A percentile compares a stretch with the other conserved stretches of the same genome.
Conservation (phyloP, 2,329 filamentous ascomycete genomes). For the Sporothrix luriei region DNA sequence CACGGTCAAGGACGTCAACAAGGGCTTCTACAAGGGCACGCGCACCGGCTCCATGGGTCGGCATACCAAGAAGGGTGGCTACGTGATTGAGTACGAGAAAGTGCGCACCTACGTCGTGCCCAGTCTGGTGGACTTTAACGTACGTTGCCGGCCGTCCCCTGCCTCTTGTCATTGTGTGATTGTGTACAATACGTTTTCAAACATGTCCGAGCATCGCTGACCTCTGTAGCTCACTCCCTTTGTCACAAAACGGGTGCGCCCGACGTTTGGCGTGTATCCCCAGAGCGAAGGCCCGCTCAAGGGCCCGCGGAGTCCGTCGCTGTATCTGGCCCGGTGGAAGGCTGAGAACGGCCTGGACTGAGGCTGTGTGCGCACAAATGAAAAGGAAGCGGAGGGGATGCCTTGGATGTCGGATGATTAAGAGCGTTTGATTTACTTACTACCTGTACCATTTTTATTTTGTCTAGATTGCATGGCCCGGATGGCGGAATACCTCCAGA, state of each 20-base stretch:
- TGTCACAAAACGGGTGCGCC: slow-evolving; percentile 63
- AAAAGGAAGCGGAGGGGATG: background rate
- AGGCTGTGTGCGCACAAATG: background rate
- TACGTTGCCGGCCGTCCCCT: slow-evolving; percentile 43
- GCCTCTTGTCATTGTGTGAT: background rate
- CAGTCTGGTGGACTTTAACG: slow-evolving; percentile 70
- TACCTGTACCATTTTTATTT: slow-evolving; percentile 10
- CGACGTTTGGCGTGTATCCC: slow-evolving; percentile 46
- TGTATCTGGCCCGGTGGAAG: slow-evolving; percentile 69
- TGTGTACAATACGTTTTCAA: background rate
- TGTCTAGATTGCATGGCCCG: background rate
- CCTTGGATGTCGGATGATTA: background rate
- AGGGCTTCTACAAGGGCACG: slow-evolving; percentile 97
- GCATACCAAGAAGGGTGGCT: slow-evolving; percentile 82
- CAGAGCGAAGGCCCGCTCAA: slow-evolving; percentile 55
- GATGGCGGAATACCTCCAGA: background rate
- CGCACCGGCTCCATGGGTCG: slow-evolving; percentile 83
- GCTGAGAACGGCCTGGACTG: slow-evolving; percentile 64
- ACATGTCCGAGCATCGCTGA: slow-evolving; percentile 34
- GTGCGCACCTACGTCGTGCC: slow-evolving; percentile 85
- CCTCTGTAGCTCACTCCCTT: slow-evolving; percentile 74
- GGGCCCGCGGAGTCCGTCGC: slow-evolving; percentile 63
- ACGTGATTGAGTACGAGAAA: slow-evolving; percentile 80
- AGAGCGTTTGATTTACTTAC: slow-evolving; percentile 30
- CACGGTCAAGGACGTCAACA: slow-evolving; percentile 89